Conservation (phyloP, 192 early-diverging fungal genomes). For the Bifiguratus adelaidae region DNA sequence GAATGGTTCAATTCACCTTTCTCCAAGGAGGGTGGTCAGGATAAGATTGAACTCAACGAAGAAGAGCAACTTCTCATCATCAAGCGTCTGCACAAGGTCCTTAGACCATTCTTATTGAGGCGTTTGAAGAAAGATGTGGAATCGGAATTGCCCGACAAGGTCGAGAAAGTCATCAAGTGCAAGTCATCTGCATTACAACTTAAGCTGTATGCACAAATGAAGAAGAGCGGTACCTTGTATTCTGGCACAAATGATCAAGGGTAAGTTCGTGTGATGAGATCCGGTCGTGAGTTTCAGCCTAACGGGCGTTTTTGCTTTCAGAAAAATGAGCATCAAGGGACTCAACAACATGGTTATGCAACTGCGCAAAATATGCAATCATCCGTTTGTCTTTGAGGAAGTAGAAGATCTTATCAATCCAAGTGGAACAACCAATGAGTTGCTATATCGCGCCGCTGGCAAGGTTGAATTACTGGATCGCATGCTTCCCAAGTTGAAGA, state of each 20-base stretch:
- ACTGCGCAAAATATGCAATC: constrained; percentile 94
- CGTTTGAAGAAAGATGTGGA: constrained; percentile 98
- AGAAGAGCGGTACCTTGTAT: constrained; percentile 60
- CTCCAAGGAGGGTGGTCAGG: constrained; percentile 62
- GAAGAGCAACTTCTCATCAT: constrained; percentile 96
- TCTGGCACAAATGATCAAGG: constrained; percentile 47
- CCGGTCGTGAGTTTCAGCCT: background rate
- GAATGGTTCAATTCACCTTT: constrained; percentile 99
- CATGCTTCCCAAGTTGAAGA: constrained; percentile 76
- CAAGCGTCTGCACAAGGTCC: constrained; percentile 88
- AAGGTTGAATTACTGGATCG: constrained; percentile 96
- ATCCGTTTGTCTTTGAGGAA: constrained; percentile 92
- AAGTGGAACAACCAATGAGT: constrained; percentile 49
- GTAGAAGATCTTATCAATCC: constrained; percentile 80
- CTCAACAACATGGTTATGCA: constrained; percentile 97
- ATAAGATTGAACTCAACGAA: constrained; percentile 88
- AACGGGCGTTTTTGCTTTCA: background rate
- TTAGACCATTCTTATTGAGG: constrained; percentile 91
- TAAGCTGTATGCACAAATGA: constrained; percentile 77
- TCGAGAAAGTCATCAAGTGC: constrained; percentile 87
- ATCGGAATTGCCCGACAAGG: constrained; percentile 91
- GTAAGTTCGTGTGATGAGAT: no score
- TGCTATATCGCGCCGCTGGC: constrained; percentile 74
- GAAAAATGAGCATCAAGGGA: constrained; percentile 54
- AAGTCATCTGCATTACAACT: constrained; percentile 80